Evolutionary conservation across 495 filamentous ascomycete genomes (phyloP).

Genomic region (Aspergillus kassunensis): DNA sequence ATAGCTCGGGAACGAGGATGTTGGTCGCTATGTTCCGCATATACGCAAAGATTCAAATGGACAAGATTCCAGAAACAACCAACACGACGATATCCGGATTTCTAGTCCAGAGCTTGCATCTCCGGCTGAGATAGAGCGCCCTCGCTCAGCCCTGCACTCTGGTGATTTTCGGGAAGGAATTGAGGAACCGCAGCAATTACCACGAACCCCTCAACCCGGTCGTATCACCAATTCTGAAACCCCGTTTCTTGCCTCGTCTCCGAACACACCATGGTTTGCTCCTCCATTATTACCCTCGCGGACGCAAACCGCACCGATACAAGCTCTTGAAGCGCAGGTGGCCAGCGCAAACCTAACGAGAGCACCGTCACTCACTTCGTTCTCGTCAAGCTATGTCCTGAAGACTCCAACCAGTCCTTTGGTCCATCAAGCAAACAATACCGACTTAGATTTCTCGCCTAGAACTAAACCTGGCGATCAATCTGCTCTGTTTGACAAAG

Average conservation of each 20-base stretch:
- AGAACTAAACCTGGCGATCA: constrained; percentile 27
- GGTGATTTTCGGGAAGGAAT: constrained; percentile 76
- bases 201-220: constrained; percentile 19
- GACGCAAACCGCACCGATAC: constrained; percentile 13
- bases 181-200: constrained; percentile 20
- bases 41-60: constrained; percentile 6
- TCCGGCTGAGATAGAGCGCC: constrained; percentile 67
- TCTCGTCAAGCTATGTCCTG: constrained; percentile 78
- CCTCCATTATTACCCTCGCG: constrained; percentile 24
- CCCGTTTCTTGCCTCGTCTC: constrained; percentile 37
- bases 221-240: constrained; percentile 18
- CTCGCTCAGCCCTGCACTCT: constrained; percentile 80
- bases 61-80: constrained; percentile 4
- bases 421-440: constrained; percentile 83
- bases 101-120: constrained; percentile 29
- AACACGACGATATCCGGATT: neutral
- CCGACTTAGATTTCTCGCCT: constrained; percentile 68
- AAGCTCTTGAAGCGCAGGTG: constrained; percentile 15
- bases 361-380: constrained; percentile 68
- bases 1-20: constrained; percentile 15
- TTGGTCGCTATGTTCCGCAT: constrained; percentile 12
- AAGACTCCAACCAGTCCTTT: constrained; percentile 90
- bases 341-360: constrained; percentile 29
- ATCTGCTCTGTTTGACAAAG: constrained; percentile 39
- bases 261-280: constrained; percentile 48